Conservation (phyloP, 148 eudicot species). For the Hydrangea macrophylla region DNA sequence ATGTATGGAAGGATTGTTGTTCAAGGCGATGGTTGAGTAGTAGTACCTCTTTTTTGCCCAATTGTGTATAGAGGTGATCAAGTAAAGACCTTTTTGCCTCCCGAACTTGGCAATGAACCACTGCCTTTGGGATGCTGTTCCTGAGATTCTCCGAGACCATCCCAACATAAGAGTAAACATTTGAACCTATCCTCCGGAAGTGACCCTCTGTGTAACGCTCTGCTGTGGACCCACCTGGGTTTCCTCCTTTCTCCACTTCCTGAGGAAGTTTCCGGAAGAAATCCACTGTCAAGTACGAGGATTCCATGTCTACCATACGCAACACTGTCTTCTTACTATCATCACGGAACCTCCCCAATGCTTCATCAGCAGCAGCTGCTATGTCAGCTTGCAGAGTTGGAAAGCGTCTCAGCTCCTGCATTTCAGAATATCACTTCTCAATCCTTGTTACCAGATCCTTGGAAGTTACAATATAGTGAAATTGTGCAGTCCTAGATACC, state of each 20-base stretch:
- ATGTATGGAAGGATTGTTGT: neutral
- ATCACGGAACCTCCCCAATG: slow-evolving; percentile 65
- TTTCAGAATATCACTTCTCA: neutral
- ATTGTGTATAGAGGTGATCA: slow-evolving; percentile 40
- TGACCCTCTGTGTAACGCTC: slow-evolving; percentile 60
- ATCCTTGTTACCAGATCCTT: neutral
- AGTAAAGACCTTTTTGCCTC: slow-evolving; percentile 48
- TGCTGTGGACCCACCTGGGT: slow-evolving; percentile 19
- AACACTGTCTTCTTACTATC: slow-evolving; percentile 66
- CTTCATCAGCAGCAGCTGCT: slow-evolving; percentile 56
- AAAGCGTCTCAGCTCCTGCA: slow-evolving; percentile 66
- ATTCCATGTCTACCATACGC: slow-evolving; percentile 79
- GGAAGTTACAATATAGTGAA: neutral
- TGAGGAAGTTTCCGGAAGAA: slow-evolving; percentile 74
- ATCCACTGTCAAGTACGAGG: slow-evolving; percentile 67
- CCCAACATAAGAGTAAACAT: slow-evolving; percentile 44
- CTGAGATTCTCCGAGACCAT: slow-evolving; percentile 52
- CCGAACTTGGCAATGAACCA: slow-evolving; percentile 55
- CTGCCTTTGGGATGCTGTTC: slow-evolving; percentile 61
- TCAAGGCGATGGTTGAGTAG: too few relatives aligned
- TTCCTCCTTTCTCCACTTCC: slow-evolving; percentile 45
- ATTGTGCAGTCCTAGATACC: neutral
- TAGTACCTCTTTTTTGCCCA: slow-evolving; percentile 50
- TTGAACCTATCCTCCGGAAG: slow-evolving; percentile 46
- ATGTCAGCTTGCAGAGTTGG: slow-evolving; percentile 70